Evolutionary conservation across 2,329 filamentous ascomycete genomes (phyloP), one percentile per base, ranked within the genome.

Genomic region (Akanthomyces uredinophilus): DNA sequence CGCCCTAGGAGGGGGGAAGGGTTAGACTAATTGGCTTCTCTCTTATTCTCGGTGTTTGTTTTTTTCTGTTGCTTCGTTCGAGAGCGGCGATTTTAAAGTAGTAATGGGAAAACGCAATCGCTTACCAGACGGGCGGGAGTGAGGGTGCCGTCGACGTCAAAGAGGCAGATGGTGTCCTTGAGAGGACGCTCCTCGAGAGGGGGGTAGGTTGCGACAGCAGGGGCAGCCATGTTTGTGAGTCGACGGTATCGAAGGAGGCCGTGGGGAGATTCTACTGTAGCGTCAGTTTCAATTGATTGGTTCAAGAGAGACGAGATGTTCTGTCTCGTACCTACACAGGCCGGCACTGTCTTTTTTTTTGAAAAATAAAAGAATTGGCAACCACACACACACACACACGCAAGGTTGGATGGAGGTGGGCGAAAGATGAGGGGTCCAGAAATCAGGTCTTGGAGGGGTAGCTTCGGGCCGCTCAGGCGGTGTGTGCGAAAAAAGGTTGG

Each of bases 121-220:
- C 82, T 65, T 81, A 96, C 91, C 70, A 83, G 82, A 67, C 95
- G 87, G 51, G 95, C 88, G 47, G 87, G 89, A 18, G 92, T 95
- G 68, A 99, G 85, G 35, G 95, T 97, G 72, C 86, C 91, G 75
- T 99, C 95, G 64, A 99, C 95, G 78, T 99, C 95, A 78, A 99
- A 99, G 66, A 99, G 88, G 72, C 87, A 88, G 77, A 99, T 90
- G 67, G 94, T 98, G 83, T 95, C 92, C 80, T 93, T 91, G 76
- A 97, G 79, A 49, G 91, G 91, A 68, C 95, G 91, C 70, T 94
- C 83, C 74, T 88, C 84, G 67, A 98, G 86, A 65, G 92, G 85
- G 62, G 92, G 89, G 77, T 88, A 90, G 46, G 74, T 69, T 66
- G 78, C 73, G 24, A 66, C 64, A 56, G 71, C 64, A 58, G 72